Percentiles rank a stretch among this genome's conserved stretches.
Conservation (phyloP, 2,329 filamentous ascomycete genomes). For the Trichoderma koningii region DNA sequence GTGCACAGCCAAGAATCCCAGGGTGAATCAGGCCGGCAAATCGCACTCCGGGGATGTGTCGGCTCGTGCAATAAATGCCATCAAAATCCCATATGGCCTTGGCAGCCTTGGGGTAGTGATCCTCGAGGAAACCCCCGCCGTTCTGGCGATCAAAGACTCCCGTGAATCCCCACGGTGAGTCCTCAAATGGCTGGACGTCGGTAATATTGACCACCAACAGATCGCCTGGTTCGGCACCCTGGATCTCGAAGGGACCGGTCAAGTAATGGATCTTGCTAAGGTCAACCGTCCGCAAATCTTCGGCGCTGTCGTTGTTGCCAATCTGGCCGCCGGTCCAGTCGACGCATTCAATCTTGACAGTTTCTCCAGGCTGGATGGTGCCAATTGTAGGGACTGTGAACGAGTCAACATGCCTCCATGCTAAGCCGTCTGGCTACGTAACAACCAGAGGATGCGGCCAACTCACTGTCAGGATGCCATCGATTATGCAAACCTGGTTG, state of each 20-base stretch:
- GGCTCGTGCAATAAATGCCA: constrained; percentile 71
- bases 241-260: constrained; percentile 84
- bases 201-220: constrained; percentile 86
- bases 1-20: constrained; percentile 87
- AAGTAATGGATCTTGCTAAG: constrained; percentile 85
- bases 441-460: not conserved
- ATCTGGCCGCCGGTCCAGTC: constrained; percentile 88
- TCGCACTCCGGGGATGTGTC: constrained; percentile 83
- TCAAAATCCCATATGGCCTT: constrained; percentile 64
- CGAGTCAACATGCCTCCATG: not conserved
- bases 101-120: constrained; percentile 78
- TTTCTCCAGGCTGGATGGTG: constrained; percentile 78
- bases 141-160: constrained; percentile 79
- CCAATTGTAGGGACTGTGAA: constrained; percentile 68
- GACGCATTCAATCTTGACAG: constrained; percentile 90
- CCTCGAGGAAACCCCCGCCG: constrained; percentile 85
- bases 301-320: constrained; percentile 83
- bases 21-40: constrained; percentile 91
- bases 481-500: constrained; percentile 76
- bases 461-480: constrained; percentile 86
- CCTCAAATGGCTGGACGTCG: constrained; percentile 85
- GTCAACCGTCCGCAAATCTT: constrained; percentile 83
- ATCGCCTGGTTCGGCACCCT: constrained; percentile 81
- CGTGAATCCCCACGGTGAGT: constrained; percentile 88
- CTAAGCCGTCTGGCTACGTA: too few species aligned